phyloP scores from a whole-genome alignment of 140 eudicot species.

The Senecio squalidus region DNA sequence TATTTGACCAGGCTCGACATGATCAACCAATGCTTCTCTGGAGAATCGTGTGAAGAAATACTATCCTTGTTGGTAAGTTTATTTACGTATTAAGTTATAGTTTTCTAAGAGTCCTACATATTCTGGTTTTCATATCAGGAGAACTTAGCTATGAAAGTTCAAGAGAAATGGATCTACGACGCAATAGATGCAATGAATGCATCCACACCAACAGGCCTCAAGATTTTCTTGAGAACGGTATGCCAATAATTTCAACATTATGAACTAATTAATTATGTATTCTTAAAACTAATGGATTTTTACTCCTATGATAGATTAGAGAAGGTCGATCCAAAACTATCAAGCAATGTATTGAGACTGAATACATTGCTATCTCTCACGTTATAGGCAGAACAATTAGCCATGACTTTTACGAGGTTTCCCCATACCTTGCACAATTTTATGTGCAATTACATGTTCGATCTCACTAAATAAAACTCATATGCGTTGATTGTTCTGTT shows the following conservation, averaged over 20 bases:
- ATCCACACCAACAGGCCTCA: slow-evolving; percentile 36
- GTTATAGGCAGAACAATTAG: slow-evolving; percentile 24
- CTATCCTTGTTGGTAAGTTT: slow-evolving; percentile 32
- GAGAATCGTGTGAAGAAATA: slow-evolving; percentile 40
- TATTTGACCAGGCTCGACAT: slow-evolving; percentile 26
- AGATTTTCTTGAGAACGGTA: slow-evolving; percentile 35
- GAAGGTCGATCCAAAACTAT: slow-evolving; percentile 31
- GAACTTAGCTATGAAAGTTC: slow-evolving; percentile 7
- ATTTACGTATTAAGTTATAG: background rate
- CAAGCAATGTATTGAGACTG: slow-evolving; percentile 32
- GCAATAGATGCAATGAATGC: slow-evolving; percentile 35
- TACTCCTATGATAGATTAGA: slow-evolving; percentile 22
- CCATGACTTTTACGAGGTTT: slow-evolving; percentile 39
- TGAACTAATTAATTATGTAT: background rate
- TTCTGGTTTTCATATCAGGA: slow-evolving; percentile 15
- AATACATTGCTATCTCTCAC: slow-evolving; percentile 28
- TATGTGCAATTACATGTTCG: background rate
- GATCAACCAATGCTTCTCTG: slow-evolving; percentile 36
- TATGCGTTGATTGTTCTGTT: background rate
- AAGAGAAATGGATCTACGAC: slow-evolving; percentile 34
- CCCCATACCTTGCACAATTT: background rate
- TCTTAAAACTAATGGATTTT: background rate
- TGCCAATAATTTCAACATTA: background rate
- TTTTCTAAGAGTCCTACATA: background rate
- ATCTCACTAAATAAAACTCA: background rate